Evolutionary conservation across 805 yeast genomes (phyloP).

Genomic region (Candida chilensis): DNA sequence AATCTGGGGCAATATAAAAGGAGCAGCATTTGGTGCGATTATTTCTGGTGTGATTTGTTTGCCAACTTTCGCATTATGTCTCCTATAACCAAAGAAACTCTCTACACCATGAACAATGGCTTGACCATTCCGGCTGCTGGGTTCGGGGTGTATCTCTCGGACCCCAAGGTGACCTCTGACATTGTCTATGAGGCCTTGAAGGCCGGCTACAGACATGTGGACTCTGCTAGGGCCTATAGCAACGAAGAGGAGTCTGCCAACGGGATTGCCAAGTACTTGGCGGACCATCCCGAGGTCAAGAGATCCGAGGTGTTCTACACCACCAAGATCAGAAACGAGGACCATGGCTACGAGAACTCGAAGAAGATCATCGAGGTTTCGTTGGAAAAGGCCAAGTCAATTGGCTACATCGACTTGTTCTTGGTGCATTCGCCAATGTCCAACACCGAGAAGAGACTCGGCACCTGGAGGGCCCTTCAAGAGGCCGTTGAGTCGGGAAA

Average conservation of each 20-base stretch:
- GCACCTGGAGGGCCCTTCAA: slow-evolving; percentile 23
- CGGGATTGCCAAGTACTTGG: slow-evolving; percentile 46
- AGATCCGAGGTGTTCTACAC: slow-evolving; percentile 30
- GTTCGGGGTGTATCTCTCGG: slow-evolving; percentile 42
- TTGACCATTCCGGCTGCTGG: slow-evolving; percentile 46
- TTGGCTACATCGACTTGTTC: slow-evolving; percentile 44
- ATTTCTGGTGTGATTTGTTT: too few relatives aligned
- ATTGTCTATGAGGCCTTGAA: slow-evolving; percentile 49
- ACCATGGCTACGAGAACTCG: slow-evolving; percentile 26
- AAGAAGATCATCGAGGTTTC: slow-evolving; percentile 30
- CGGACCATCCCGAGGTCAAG: slow-evolving; percentile 27
- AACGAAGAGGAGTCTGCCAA: slow-evolving; percentile 56
- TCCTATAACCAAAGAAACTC: too few relatives aligned
- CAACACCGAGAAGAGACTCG: slow-evolving; percentile 19
- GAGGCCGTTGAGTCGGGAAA: slow-evolving; percentile 20
- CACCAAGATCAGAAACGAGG: slow-evolving; percentile 20
- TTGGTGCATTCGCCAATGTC: slow-evolving; percentile 47
- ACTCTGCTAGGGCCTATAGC: slow-evolving; percentile 59
- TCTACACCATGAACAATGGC: slow-evolving; percentile 35
- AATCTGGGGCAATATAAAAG: too few relatives aligned
- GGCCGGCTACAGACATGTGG: slow-evolving; percentile 67
- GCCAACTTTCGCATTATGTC: too few relatives aligned
- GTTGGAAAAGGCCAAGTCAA: slow-evolving; percentile 26
- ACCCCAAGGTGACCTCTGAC: slow-evolving; percentile 23
- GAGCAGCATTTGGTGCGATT: too few relatives aligned